Conservation (phyloP, 257 asterid species). For the Scutellaria baicalensis region DNA sequence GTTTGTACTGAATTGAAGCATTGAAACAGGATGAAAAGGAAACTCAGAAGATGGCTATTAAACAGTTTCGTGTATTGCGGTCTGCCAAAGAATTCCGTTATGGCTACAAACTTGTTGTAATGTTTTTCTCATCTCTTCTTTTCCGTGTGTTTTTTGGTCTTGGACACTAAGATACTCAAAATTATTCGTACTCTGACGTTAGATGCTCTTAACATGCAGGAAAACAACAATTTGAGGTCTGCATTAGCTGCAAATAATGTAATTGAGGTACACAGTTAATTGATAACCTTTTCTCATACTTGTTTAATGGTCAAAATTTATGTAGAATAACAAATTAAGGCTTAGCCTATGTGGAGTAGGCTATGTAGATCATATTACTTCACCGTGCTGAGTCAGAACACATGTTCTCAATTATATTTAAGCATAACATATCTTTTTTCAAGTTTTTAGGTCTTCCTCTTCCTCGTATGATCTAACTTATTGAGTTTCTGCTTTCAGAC, state of each 20-base stretch:
- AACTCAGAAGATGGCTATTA: slow-evolving; percentile 69
- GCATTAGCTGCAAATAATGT: slow-evolving; percentile 71
- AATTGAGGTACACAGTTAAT: slow-evolving; percentile 51
- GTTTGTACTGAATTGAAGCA: too few species aligned
- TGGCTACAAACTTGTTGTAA: slow-evolving; percentile 97
- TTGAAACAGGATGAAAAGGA: slow-evolving; percentile 86
- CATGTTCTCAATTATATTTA: too few species aligned
- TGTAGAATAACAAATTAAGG: neutral
- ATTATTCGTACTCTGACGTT: neutral
- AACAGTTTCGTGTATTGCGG: slow-evolving; percentile 72
- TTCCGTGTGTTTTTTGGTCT: neutral
- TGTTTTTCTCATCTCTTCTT: slow-evolving; percentile 29
- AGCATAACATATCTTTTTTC: too few species aligned
- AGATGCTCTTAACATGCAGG: slow-evolving; percentile 41
- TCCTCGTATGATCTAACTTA: too few species aligned
- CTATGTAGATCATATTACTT: too few species aligned
- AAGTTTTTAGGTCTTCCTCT: too few species aligned
- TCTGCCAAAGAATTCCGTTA: slow-evolving; percentile 77
- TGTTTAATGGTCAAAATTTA: neutral
- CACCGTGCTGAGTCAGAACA: too few species aligned
- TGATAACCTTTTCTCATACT: neutral
- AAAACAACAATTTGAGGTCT: slow-evolving; percentile 66
- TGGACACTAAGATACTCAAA: neutral
- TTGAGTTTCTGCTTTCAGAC: neutral
- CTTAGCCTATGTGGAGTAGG: too few species aligned